Base-by-base conservation (phyloP, 163 green algal genomes). In the Chlamydomonas reinhardtii region DNA sequence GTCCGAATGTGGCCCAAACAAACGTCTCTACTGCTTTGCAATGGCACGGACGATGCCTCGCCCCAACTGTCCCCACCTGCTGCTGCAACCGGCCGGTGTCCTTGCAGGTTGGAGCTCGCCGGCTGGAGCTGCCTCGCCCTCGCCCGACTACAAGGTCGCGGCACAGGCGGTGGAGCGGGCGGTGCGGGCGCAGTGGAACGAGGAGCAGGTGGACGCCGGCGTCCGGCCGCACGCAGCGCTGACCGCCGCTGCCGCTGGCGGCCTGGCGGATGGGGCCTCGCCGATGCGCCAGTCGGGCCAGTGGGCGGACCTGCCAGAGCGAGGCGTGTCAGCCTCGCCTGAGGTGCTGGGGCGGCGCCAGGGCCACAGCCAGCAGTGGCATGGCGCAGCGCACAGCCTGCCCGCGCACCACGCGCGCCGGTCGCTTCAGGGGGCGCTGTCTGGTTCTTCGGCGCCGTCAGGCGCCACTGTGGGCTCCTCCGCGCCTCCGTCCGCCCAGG, bases 71-170 rank as follows among this genome's bases (percentile, higher is more conserved):
- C 17, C 5, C 25, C 17, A 31, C 25, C 0, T 66, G 25, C 9
- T 56, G 12, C 14, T 56, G 12, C 48, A 56, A 56, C 48, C 14
- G 48, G 48, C 12, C 39, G 39, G 5, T 5, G 39, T 48, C 39
- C 48, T 14, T 19, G 12, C 48, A 56, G 48, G 48, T 14, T 56
- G 48, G 48, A 17, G 6, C 71, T 48, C 62, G 25, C 76, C 73
- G 62, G 37, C 27, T 64, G 61, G 61, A 22, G 54, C 68, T 0
- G 35, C 69, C 2, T 37, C 80, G 11, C 37, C 80, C 27, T 79
- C 80, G 14, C 70, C 80, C 6, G 31, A 79, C 69, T 86, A 79
- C 59, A 79, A 73, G 56, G 70, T 80, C n/a, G 80, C 70, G 16
- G 69, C 80, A 2, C 80, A 54, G 35, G 70, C 56, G 24, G 80